phyloP scores from a whole-genome alignment of 148 eudicot species.

The Drosera capensis region DNA sequence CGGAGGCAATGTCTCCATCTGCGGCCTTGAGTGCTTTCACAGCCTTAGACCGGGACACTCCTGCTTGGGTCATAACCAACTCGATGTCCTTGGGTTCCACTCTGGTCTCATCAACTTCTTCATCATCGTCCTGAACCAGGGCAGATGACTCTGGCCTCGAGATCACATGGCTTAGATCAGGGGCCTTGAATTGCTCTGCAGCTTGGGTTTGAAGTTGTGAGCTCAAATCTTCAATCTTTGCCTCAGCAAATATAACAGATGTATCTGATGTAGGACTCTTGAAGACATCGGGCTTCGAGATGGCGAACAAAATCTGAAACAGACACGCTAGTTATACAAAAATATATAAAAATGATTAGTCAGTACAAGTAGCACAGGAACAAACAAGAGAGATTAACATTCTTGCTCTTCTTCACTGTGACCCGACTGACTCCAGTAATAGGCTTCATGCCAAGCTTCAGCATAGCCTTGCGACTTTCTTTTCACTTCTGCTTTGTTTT shows the following conservation, averaged over 20 bases:
- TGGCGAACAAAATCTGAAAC: conserved; percentile 9
- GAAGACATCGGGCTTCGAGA: conserved; percentile 7
- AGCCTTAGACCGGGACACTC: no score
- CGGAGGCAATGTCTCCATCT: no score
- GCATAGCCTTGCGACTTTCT: conserved; percentile 10
- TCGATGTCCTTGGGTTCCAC: no score
- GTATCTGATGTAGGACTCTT: conserved; percentile 10
- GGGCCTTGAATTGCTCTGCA: no score
- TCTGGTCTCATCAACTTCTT: no score
- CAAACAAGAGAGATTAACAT: not conserved
- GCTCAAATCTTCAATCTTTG: conserved; percentile 6
- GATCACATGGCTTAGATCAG: no score
- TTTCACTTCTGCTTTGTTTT: conserved; percentile 9
- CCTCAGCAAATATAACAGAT: conserved; percentile 7
- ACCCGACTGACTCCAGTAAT: conserved; percentile 8
- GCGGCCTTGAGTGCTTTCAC: no score
- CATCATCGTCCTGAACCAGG: no score
- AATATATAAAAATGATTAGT: not conserved
- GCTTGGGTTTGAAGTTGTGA: no score
- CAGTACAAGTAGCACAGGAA: not conserved
- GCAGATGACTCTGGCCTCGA: no score
- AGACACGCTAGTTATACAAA: not conserved
- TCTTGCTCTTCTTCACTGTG: conserved; percentile 11
- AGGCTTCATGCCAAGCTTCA: conserved; percentile 9
- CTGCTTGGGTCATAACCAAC: no score